Evolutionary conservation across 2,329 filamentous ascomycete species (phyloP), one percentile per base, ranked within the genome.

Genomic region (Emergomyces africanus): DNA sequence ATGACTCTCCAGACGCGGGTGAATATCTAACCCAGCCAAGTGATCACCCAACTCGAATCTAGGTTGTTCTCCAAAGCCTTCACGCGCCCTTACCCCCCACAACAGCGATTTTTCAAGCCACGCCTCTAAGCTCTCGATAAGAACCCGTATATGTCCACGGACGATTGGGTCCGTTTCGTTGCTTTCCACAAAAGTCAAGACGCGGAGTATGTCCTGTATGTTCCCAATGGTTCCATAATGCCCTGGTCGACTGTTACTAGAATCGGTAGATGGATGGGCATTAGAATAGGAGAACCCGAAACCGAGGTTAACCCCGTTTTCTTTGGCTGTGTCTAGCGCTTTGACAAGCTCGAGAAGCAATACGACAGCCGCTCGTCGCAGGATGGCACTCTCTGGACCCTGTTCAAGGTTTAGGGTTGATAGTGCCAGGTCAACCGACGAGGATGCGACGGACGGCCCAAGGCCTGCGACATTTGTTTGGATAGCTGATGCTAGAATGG

Each of bases 61-160:
- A 1, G 68, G 66, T 50, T 61, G 54, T 12, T 60, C 60, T 44
- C 42, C 62, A 41, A 63, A 57, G 15, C 61, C 58, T 30, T 59
- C 63, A 10, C 65, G 66, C 5, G 63, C 61, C 9, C 68, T 68
- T 57, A 75, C 71, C 0, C 71, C 73, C 70, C 70, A 73, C 54
- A 76, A 58, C 51, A 77, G 59, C 12, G 70, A 70, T 63, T 75
- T 76, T 63, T 75, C 72, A 58, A 73, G 59, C 74, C 74, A 76
- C 12, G 71, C 70, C 63, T 76, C 73, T 39, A 76, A 60, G 55
- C 69, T 76, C 64, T 76, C 74, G 33, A 74, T 69, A 57, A 76
- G 59, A 28, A 67, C 68, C 2, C 71, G 70, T 18, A 75, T 62
- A 65, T 77, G 73, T 0, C 72, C 73, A 28, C 72, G 68, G 6